These are phyloP conservation scores for Nymphaea colorata DNA, from an alignment of 164 flowering plant species.

Conservation along the genomic window DNA sequence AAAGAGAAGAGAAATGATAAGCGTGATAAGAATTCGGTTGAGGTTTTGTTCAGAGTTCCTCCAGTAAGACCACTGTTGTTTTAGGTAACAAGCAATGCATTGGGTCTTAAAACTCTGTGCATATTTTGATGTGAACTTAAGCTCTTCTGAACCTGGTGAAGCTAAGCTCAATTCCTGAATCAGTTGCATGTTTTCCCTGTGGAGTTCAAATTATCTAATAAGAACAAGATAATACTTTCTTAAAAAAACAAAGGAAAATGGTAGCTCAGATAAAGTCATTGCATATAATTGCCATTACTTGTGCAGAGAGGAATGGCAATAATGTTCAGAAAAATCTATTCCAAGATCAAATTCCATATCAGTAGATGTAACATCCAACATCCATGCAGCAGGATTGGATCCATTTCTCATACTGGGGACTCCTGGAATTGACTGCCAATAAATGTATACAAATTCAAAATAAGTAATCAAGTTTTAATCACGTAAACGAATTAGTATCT, in stretches of 20 bases:
- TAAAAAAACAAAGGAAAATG: neutral
- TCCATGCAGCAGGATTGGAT: conserved; percentile 22
- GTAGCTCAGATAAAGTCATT: neutral
- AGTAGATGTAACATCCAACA: conserved; percentile 16
- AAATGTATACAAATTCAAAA: neutral
- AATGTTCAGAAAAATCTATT: conserved; percentile 14
- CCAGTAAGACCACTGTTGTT: conserved; percentile 4
- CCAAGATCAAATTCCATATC: conserved; percentile 13
- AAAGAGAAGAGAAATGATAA: neutral
- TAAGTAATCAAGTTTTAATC: no score
- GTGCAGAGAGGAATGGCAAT: conserved; percentile 4
- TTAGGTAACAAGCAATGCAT: neutral
- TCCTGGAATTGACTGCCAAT: conserved; percentile 12
- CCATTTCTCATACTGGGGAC: conserved; percentile 67
- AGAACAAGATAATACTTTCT: neutral
- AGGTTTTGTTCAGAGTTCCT: conserved; percentile 2
- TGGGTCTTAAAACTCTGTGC: conserved; percentile 1
- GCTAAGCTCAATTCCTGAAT: neutral
- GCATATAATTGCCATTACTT: conserved; percentile 2
- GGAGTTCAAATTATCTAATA: neutral
- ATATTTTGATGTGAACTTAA: neutral
- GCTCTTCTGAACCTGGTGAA: neutral
- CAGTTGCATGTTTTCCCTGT: neutral
- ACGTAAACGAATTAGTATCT: no score
- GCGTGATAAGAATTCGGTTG: neutral